A percentile compares a stretch with the other conserved stretches of the same genome.
These are phyloP conservation scores for Fusarium luffae DNA, from an alignment of 2,329 filamentous ascomycete genomes.

Conservation along the genomic window DNA sequence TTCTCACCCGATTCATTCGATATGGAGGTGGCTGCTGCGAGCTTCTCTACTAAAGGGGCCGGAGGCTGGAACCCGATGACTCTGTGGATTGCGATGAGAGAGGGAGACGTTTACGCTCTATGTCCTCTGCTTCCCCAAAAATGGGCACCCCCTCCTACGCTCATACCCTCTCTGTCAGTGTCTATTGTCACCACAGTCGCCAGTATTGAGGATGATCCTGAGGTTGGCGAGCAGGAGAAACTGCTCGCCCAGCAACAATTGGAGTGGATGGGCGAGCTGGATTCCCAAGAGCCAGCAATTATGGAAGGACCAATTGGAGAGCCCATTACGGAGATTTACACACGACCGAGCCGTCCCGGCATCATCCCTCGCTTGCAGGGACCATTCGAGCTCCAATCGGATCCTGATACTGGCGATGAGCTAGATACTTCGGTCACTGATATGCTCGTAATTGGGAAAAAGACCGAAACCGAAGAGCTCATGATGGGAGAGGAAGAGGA, in stretches of 20 bases:
- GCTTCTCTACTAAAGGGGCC: constrained; percentile 73
- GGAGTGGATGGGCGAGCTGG: constrained; percentile 74
- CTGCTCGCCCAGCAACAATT: constrained; percentile 72
- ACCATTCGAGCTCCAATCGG: constrained; percentile 68
- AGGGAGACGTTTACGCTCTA: constrained; percentile 92
- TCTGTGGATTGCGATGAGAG: constrained; percentile 94
- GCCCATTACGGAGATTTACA: constrained; percentile 65
- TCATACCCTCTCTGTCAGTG: constrained; percentile 84
- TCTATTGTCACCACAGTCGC: constrained; percentile 81
- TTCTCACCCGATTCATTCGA: constrained; percentile 92
- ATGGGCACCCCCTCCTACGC: constrained; percentile 81
- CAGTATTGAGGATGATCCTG: constrained; percentile 68
- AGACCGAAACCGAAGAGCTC: constrained; percentile 68
- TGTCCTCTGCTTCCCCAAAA: constrained; percentile 89
- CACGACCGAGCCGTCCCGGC: constrained; percentile 67
- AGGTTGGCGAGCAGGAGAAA: constrained; percentile 63
- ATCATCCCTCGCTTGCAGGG: constrained; percentile 70
- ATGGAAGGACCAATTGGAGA: constrained; percentile 63
- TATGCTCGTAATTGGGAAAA: constrained; percentile 71
- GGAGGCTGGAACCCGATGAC: constrained; percentile 98
- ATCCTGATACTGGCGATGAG: constrained; percentile 67
- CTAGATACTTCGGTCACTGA: constrained; percentile 68
- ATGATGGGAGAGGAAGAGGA: constrained; percentile 75
- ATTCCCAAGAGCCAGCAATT: constrained; percentile 69
- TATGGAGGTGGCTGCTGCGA: constrained; percentile 92